Conservation (phyloP, 805 yeast species). For the Kazachstania taianensis region DNA sequence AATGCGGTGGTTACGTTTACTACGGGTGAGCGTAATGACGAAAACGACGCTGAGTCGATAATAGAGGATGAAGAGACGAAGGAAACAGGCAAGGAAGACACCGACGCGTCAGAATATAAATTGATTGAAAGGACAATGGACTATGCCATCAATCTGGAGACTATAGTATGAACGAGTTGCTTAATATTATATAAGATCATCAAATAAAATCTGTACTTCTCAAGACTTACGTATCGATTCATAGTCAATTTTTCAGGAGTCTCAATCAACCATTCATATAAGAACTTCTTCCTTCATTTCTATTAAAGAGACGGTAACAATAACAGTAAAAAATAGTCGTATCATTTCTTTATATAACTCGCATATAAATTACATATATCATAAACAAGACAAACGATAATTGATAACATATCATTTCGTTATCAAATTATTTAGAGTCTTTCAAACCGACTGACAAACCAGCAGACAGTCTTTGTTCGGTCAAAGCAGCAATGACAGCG, state of each 20-base stretch:
- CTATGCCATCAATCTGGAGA: constrained; percentile 87
- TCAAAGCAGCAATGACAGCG: constrained; percentile 91
- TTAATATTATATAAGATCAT: no score
- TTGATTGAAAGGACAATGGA: constrained; percentile 61
- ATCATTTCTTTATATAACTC: constrained; percentile 1
- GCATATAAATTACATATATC: neutral
- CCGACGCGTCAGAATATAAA: constrained; percentile 11
- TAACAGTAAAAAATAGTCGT: neutral
- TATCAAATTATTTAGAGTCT: neutral
- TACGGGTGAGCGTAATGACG: constrained; percentile 21
- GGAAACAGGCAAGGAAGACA: neutral
- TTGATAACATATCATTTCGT: no score
- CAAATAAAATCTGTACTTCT: neutral
- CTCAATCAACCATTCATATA: no score
- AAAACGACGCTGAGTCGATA: constrained; percentile 32
- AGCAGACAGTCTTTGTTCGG: constrained; percentile 61
- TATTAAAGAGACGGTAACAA: no score
- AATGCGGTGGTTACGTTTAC: constrained; percentile 43
- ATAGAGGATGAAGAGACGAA: constrained; percentile 11
- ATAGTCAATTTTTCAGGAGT: no score
- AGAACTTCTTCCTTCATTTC: no score
- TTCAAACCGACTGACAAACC: constrained; percentile 54
- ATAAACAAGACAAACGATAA: neutral
- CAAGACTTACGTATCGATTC: neutral
- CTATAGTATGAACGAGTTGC: constrained; percentile 72